Evolutionary conservation across 2,329 filamentous ascomycete species (phyloP).

Genomic region (Cercospora sojina): DNA sequence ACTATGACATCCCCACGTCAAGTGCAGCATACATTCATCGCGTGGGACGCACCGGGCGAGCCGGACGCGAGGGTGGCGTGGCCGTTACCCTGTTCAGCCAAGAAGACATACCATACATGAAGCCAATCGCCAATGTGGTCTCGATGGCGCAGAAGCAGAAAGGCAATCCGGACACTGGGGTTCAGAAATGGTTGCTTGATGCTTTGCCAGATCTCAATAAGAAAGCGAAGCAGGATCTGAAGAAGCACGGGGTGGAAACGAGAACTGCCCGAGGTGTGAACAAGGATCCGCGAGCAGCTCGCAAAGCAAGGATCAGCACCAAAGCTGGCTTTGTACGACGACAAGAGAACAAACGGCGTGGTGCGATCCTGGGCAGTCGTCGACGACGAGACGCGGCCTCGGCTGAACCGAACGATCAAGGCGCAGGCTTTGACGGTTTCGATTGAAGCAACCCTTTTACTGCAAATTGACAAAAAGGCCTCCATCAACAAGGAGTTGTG

Average conservation of each 20-base stretch:
- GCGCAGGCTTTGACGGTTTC: constrained; percentile 46
- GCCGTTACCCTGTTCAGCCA: constrained; percentile 94
- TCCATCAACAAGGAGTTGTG: constrained; percentile 82
- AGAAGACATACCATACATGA: constrained; percentile 87
- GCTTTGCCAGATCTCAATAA: constrained; percentile 81
- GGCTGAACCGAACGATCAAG: constrained; percentile 26
- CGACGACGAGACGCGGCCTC: constrained; percentile 29
- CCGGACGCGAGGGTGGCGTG: constrained; percentile 81
- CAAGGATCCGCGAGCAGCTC: constrained; percentile 45
- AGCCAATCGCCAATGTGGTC: constrained; percentile 91
- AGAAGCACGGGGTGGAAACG: constrained; percentile 76
- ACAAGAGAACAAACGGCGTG: constrained; percentile 63
- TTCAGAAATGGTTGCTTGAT: constrained; percentile 85
- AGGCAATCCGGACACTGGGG: constrained; percentile 48
- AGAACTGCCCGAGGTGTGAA: constrained; percentile 49
- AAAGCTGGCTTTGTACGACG: constrained; percentile 74
- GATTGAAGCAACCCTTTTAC: constrained; percentile 45
- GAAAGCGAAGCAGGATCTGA: constrained; percentile 77
- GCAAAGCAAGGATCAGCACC: constrained; percentile 71
- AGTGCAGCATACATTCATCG: constrained; percentile 90
- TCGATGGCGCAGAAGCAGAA: constrained; percentile 73
- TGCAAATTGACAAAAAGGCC: constrained; percentile 88
- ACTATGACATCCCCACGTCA: constrained; percentile 94
- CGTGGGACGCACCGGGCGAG: constrained; percentile 84
- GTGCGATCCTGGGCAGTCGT: constrained; percentile 40